A percentile compares a stretch with the other conserved stretches of the same genome.
Conservation (phyloP, 805 yeast genomes). For the Candida railenensis region DNA sequence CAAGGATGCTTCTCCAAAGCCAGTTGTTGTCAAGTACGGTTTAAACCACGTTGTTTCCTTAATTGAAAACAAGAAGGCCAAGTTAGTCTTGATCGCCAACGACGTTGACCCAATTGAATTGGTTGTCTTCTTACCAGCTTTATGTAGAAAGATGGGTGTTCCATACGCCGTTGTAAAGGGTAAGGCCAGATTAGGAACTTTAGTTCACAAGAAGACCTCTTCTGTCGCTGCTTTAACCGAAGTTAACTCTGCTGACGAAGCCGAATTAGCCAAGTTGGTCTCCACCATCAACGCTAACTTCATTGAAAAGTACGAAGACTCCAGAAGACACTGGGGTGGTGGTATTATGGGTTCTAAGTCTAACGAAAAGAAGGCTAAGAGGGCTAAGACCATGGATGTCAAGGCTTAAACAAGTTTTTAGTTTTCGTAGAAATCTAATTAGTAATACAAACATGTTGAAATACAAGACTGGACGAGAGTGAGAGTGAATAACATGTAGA, state of each 20-base stretch:
- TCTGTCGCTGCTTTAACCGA: slow-evolving; percentile 97
- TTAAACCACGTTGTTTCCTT: slow-evolving; percentile 97
- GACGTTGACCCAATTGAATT: slow-evolving; percentile 99
- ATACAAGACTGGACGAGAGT: not conserved
- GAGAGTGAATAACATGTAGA: too few species aligned
- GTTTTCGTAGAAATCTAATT: not conserved
- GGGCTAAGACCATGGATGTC: slow-evolving; percentile 52
- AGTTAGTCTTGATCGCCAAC: slow-evolving; percentile 95
- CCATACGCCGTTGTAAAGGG: slow-evolving; percentile 99
- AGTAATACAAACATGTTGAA: not conserved
- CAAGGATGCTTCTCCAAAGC: slow-evolving; percentile 96
- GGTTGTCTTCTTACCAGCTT: slow-evolving; percentile 96
- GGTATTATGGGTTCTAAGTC: slow-evolving; percentile 97
- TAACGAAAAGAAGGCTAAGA: slow-evolving; percentile 78
- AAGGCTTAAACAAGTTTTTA: slow-evolving; percentile 6
- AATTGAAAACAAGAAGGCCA: slow-evolving; percentile 97
- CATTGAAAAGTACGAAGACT: slow-evolving; percentile 89
- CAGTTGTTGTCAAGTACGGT: slow-evolving; percentile 97
- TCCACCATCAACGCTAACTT: slow-evolving; percentile 94
- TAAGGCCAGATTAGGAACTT: slow-evolving; percentile 96
- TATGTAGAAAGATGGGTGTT: slow-evolving; percentile 99
- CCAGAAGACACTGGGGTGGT: slow-evolving; percentile 99
- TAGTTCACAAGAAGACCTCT: slow-evolving; percentile 96
- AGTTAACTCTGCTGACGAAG: slow-evolving; percentile 91
- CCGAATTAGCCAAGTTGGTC: slow-evolving; percentile 88